A percentile compares a stretch with the other conserved stretches of the same genome.
Conservation (phyloP, 2,329 filamentous ascomycete genomes). For the Aspergillus sp. region DNA sequence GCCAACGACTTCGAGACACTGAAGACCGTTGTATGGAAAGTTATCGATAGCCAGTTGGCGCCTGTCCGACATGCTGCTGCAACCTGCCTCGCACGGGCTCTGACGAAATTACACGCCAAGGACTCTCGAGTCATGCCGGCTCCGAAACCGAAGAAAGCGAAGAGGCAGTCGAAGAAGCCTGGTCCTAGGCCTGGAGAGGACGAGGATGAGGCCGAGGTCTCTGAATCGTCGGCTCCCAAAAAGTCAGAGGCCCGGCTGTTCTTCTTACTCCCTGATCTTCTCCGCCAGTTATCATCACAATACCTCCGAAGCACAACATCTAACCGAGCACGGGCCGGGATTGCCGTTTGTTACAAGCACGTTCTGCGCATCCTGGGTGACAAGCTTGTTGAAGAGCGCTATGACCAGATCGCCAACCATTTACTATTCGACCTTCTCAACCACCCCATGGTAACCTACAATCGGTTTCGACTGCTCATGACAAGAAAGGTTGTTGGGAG, state of each 20-base stretch:
- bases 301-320: conserved; percentile 77
- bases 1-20: conserved; percentile 87
- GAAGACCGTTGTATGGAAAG: conserved; percentile 78
- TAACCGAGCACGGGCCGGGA: conserved; percentile 76
- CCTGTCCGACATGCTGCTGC: conserved; percentile 82
- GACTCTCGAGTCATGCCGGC: conserved; percentile 52
- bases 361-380: conserved; percentile 77
- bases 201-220: conserved; percentile 69
- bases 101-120: conserved; percentile 78
- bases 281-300: conserved; percentile 75
- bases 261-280: conserved; percentile 73
- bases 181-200: conserved; percentile 61
- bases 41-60: conserved; percentile 73
- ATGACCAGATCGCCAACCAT: conserved; percentile 76
- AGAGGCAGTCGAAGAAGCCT: conserved; percentile 69
- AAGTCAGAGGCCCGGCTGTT: conserved; percentile 69
- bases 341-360: conserved; percentile 84
- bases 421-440: conserved; percentile 78
- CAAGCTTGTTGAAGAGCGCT: conserved; percentile 78
- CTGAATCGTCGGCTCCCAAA: conserved; percentile 73
- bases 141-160: conserved; percentile 66
- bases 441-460: conserved; percentile 71
- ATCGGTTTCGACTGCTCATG: conserved; percentile 83
- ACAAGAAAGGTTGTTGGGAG: conserved; percentile 81
- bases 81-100: conserved; percentile 76